phyloP scores from a whole-genome alignment of 768 basidiomycete genomes.

The Boletus huronensis region DNA sequence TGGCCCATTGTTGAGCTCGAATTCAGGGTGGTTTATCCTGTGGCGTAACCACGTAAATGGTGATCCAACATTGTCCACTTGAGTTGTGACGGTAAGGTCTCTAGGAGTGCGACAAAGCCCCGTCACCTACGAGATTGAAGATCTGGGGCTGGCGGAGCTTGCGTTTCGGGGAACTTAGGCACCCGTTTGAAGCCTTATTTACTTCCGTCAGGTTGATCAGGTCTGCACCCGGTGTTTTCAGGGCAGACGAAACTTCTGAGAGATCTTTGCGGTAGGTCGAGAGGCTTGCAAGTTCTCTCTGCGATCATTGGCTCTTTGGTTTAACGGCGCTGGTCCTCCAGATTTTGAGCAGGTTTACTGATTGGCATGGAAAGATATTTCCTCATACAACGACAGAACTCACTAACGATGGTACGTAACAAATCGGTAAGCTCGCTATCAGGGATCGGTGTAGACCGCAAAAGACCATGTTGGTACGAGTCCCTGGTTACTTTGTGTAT shows the following conservation, averaged over 20 bases:
- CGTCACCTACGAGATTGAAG: neutral
- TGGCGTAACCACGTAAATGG: slow-evolving; percentile 19
- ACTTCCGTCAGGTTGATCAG: slow-evolving; percentile 6
- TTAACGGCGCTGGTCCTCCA: neutral
- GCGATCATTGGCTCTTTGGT: neutral
- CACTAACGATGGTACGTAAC: slow-evolving; percentile 18
- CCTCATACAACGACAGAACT: neutral
- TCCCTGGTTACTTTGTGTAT: slow-evolving; percentile 26
- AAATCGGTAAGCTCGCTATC: slow-evolving; percentile 1
- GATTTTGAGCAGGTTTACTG: neutral
- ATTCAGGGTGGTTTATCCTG: slow-evolving; percentile 6
- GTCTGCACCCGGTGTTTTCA: neutral
- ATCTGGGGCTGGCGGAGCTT: neutral
- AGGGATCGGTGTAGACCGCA: slow-evolving; percentile 8
- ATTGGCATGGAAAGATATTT: neutral
- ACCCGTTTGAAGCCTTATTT: slow-evolving; percentile 5
- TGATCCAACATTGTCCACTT: slow-evolving; percentile 6
- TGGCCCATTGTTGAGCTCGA: slow-evolving; percentile 22
- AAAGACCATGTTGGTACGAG: slow-evolving; percentile 4
- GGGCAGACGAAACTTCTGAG: neutral
- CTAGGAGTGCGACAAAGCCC: slow-evolving; percentile 6
- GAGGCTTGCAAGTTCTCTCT: neutral
- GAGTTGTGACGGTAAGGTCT: slow-evolving; percentile 3
- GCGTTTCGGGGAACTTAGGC: neutral
- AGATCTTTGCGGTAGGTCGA: neutral